These are phyloP conservation scores for Talaromyces rugulosus DNA, from an alignment of 2,329 filamentous ascomycete genomes.

Conservation along the genomic window DNA sequence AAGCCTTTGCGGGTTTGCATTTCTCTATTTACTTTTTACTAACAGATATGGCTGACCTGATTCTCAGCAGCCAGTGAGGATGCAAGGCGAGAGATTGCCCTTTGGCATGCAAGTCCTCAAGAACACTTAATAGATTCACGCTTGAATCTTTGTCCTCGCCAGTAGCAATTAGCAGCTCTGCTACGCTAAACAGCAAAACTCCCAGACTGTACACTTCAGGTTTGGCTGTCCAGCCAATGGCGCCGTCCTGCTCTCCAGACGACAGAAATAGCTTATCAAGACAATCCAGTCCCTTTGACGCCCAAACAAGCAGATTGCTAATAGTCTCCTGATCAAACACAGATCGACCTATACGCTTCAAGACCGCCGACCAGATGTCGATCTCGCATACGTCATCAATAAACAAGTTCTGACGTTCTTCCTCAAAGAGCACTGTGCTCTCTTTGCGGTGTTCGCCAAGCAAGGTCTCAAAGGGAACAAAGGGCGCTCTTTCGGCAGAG, in stretches of 20 bases:
- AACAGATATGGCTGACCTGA: slow-evolving; percentile 16
- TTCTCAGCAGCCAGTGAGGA: slow-evolving; percentile 28
- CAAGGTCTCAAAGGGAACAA: slow-evolving; percentile 26
- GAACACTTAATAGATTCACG: slow-evolving; percentile 10
- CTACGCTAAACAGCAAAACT: slow-evolving; percentile 35
- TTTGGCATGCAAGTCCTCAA: slow-evolving; percentile 22
- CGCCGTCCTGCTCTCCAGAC: slow-evolving; percentile 51
- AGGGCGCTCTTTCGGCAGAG: slow-evolving; percentile 13
- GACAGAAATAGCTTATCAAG: slow-evolving; percentile 19
- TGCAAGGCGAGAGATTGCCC: slow-evolving; percentile 25
- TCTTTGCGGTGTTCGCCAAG: slow-evolving; percentile 30
- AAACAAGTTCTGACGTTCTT: slow-evolving; percentile 94
- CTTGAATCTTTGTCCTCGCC: slow-evolving; percentile 10
- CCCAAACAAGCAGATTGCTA: slow-evolving; percentile 26
- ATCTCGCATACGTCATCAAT: slow-evolving; percentile 76
- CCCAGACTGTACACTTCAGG: slow-evolving; percentile 58
- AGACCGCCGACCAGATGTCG: slow-evolving; percentile 59
- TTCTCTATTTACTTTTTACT: not conserved
- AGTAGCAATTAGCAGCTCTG: slow-evolving; percentile 27
- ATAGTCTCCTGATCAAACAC: slow-evolving; percentile 21
- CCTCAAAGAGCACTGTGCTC: slow-evolving; percentile 62
- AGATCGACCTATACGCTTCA: slow-evolving; percentile 32
- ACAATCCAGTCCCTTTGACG: slow-evolving; percentile 27
- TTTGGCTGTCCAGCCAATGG: slow-evolving; percentile 69
- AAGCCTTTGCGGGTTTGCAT: not conserved